phyloP scores from a whole-genome alignment of 108 stramenopile species.

The Epithemia pelagica region DNA sequence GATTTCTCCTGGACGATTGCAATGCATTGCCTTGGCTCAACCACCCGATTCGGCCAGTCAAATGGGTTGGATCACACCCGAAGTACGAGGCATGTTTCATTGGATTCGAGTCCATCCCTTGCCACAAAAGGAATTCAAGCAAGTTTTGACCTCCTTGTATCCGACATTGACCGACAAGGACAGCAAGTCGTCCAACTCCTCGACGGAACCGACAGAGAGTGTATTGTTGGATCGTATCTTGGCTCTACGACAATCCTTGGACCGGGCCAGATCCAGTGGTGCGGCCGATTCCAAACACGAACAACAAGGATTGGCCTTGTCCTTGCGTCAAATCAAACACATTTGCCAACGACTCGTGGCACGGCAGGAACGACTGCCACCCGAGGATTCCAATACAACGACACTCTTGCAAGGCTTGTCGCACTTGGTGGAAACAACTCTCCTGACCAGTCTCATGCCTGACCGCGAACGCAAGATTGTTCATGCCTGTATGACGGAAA shows the following conservation, averaged over 20 bases:
- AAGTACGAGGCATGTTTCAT: slow-evolving; percentile 25
- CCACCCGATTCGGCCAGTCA: not conserved
- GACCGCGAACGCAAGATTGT: slow-evolving; percentile 38
- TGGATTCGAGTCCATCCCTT: slow-evolving; percentile 38
- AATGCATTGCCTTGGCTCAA: slow-evolving; percentile 5
- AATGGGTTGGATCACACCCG: slow-evolving; percentile 51
- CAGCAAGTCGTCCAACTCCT: too few relatives aligned
- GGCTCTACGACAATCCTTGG: slow-evolving; percentile 24
- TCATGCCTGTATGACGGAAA: slow-evolving; percentile 25
- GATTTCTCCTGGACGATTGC: too few relatives aligned
- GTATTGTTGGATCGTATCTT: slow-evolving; percentile 35
- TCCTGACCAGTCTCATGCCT: slow-evolving; percentile 41
- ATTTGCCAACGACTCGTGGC: slow-evolving; percentile 40
- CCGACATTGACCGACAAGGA: slow-evolving; percentile 19
- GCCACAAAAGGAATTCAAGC: slow-evolving; percentile 23
- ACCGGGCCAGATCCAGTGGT: slow-evolving; percentile 21
- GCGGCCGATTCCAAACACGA: slow-evolving; percentile 37
- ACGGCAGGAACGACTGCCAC: slow-evolving; percentile 9
- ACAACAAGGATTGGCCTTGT: slow-evolving; percentile 31
- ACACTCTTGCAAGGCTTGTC: slow-evolving; percentile 17
- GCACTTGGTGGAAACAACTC: slow-evolving; percentile 22
- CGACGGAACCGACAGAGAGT: too few relatives aligned
- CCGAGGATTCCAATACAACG: too few relatives aligned
- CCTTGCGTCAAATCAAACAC: slow-evolving; percentile 44
- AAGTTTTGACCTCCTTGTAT: slow-evolving; percentile 24